Evolutionary conservation across 176 grass and related monocot species (phyloP).

Genomic region (Dactylis glomerata): DNA sequence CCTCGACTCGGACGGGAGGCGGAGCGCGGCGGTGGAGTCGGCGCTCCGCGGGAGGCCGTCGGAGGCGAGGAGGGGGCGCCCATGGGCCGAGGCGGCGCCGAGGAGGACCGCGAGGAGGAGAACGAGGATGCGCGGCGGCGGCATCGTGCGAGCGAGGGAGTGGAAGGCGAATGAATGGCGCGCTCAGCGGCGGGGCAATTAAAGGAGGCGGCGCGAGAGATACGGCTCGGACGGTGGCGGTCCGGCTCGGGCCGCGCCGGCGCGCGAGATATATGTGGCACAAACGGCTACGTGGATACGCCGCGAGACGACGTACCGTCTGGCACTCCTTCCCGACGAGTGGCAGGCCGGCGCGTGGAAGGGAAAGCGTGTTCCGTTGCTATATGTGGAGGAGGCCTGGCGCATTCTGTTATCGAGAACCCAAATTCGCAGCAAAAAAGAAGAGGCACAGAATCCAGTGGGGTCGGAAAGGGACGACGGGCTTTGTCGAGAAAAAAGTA

Average conservation of each 20-base stretch:
- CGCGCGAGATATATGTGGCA: not conserved
- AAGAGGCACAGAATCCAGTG: not conserved
- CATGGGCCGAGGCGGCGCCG: slow-evolving; percentile 21
- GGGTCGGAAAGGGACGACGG: not conserved
- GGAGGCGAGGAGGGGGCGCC: not conserved
- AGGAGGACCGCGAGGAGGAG: slow-evolving; percentile 18
- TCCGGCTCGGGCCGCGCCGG: not conserved
- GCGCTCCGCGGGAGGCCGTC: not conserved
- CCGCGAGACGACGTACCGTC: not conserved
- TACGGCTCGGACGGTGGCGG: not conserved
- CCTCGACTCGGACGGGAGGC: slow-evolving; percentile 24
- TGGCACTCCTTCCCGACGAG: not conserved
- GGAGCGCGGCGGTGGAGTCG: not conserved
- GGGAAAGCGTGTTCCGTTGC: not conserved
- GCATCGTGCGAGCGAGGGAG: slow-evolving; percentile 20
- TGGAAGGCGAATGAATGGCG: not conserved
- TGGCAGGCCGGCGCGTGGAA: not conserved
- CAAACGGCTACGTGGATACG: not conserved
- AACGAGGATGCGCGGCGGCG: slow-evolving; percentile 21
- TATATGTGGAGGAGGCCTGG: not conserved
- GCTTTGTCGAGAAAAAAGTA: not conserved
- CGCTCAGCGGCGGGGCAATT: not conserved
- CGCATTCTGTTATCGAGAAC: not conserved
- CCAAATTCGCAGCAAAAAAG: too few species aligned
- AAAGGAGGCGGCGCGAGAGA: not conserved